Evolutionary conservation across 768 basidiomycete species (phyloP).

Genomic region (Tubosaeta sp.): DNA sequence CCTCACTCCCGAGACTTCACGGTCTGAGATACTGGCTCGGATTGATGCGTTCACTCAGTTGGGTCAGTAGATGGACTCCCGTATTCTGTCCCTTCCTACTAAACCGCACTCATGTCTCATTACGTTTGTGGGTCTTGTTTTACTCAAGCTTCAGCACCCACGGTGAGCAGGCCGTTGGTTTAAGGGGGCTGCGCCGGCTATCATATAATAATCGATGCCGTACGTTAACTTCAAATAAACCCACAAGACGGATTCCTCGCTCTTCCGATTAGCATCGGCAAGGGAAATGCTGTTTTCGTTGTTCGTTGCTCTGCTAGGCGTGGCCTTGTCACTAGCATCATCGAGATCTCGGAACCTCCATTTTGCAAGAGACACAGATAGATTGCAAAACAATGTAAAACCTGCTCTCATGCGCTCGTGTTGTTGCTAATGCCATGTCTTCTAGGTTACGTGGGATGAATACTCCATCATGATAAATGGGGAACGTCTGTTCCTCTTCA

Average conservation of each 20-base stretch:
- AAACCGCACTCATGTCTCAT: not conserved
- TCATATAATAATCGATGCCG: not conserved
- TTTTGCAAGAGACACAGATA: slow-evolving; percentile 13
- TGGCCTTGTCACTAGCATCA: slow-evolving; percentile 10
- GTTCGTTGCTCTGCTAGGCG: slow-evolving; percentile 9
- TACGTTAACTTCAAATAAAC: not conserved
- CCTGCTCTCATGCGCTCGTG: not conserved
- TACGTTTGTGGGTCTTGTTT: not conserved
- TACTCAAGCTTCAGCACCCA: not conserved
- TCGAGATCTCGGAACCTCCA: slow-evolving; percentile 5
- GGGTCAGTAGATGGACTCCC: not conserved
- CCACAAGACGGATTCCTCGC: not conserved
- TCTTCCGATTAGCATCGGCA: not conserved
- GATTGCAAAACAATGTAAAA: slow-evolving; percentile 17
- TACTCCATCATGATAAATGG: slow-evolving; percentile 56
- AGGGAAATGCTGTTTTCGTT: slow-evolving; percentile 9
- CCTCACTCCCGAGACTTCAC: not conserved
- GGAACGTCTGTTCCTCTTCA: slow-evolving; percentile 53
- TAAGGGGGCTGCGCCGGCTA: too few species aligned
- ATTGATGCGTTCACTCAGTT: not conserved
- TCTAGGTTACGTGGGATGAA: slow-evolving; percentile 53
- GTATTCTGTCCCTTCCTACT: not conserved
- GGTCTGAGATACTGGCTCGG: not conserved
- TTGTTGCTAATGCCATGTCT: not conserved
- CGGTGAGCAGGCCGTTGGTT: not conserved